A percentile compares a stretch with the other conserved stretches of the same genome.
These are phyloP conservation scores for Colletotrichum lindemuthianum DNA, from an alignment of 2,329 filamentous ascomycete species.

Conservation along the genomic window DNA sequence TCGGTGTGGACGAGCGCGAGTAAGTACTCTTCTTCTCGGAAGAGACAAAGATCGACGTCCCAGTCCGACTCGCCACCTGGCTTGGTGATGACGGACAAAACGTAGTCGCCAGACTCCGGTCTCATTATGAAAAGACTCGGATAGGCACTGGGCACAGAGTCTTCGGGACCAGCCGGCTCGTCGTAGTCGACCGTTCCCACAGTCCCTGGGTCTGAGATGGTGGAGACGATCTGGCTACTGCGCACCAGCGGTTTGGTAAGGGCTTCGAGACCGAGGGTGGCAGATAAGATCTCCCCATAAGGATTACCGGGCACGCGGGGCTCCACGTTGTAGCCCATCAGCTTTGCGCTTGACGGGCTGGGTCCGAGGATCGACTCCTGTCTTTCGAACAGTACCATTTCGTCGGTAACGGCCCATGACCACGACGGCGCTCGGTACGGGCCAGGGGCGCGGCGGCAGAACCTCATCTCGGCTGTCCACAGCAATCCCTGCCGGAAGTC, in stretches of 20 bases:
- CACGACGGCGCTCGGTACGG: neutral
- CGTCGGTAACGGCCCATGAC: constrained; percentile 7
- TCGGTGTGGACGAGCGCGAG: neutral
- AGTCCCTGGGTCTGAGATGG: neutral
- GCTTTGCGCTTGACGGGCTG: neutral
- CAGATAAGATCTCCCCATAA: neutral
- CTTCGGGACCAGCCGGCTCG: neutral
- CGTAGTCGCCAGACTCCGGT: neutral
- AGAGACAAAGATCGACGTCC: neutral
- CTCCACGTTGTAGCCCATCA: neutral
- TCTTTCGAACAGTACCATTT: neutral
- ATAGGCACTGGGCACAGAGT: neutral
- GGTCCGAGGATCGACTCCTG: neutral
- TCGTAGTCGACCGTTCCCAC: neutral
- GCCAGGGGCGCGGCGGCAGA: neutral
- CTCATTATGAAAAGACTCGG: neutral
- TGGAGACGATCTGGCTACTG: constrained; percentile 4
- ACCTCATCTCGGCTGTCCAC: neutral
- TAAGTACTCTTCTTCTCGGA: neutral
- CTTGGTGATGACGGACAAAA: neutral
- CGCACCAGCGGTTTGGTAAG: neutral
- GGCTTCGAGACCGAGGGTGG: neutral
- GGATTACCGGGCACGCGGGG: neutral
- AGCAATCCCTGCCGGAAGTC: constrained; percentile 2
- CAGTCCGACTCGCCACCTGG: neutral